Base-by-base conservation (phyloP, 75 land plant species). In the Selaginella tamariscina region DNA sequence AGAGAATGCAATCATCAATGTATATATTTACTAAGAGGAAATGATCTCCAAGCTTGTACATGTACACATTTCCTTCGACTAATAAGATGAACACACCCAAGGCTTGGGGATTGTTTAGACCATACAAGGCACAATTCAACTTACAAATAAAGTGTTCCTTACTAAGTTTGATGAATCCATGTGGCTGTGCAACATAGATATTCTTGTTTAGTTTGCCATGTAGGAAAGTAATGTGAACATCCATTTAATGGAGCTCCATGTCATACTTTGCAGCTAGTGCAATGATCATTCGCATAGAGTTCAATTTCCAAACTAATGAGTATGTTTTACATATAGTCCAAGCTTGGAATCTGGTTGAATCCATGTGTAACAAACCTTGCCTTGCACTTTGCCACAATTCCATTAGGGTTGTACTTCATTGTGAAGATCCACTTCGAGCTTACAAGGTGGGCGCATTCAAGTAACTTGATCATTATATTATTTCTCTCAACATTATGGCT, bases 401-500 rank as follows among this genome's bases (percentile, higher is more conserved):
- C n/a, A n/a, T 15, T 5, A 15, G 49, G 49, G 11, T 39, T 39
- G 15, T 39, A 39, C 49, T 39, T 39, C 49, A 39, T 15, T 15
- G 49, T 39, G 49, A 39, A 39, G 49, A 39, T 39, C 49, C 49
- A 39, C 49, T 39, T 39, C 49, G 49, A 39, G 49, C 49, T 39
- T 15, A 39, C 49, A 5, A 5, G 15, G 49, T n/a, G n/a, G n/a
- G n/a, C n/a, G n/a, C n/a, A n/a, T n/a, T n/a, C 49, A 39, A 15
- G 49, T 39, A 39, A 39, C 11, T 5, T 39, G 49, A 15, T 39
- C 49, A 5, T 39, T 39, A 15, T 39, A 5, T 39, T 39, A 5
- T 39, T 39, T 39, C 49, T 39, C 49, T 39, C 49, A 39, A 15
- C 49, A 39, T 39, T 39, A 39, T 39, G 49, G 49, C 49, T 39